A percentile compares a stretch with the other conserved stretches of the same genome.
These are phyloP conservation scores for Chrysosporium keratinophilum DNA, from an alignment of 2,329 filamentous ascomycete species.

Conservation along the genomic window DNA sequence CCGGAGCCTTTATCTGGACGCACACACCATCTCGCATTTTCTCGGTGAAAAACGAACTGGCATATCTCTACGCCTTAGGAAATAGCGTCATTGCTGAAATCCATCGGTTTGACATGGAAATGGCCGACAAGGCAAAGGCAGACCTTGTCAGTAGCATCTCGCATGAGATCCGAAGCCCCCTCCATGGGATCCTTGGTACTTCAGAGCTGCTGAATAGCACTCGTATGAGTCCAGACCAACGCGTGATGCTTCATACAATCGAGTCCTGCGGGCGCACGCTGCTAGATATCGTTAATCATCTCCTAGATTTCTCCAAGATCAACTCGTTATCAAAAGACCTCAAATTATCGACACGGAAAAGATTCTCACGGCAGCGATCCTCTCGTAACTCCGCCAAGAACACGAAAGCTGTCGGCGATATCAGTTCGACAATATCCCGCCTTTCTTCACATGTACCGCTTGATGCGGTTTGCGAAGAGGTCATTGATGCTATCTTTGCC, in stretches of 20 bases:
- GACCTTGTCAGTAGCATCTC: slow-evolving; percentile 28
- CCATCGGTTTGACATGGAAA: slow-evolving; percentile 23
- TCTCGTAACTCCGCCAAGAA: too few relatives aligned
- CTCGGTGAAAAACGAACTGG: slow-evolving; percentile 21
- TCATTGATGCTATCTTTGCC: too few relatives aligned
- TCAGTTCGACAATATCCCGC: too few relatives aligned
- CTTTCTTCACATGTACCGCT: too few relatives aligned
- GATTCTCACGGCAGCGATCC: too few relatives aligned
- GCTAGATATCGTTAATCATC: slow-evolving; percentile 34
- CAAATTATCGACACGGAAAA: too few relatives aligned
- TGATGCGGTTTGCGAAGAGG: too few relatives aligned
- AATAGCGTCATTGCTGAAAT: slow-evolving; percentile 30
- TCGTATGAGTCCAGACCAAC: too few relatives aligned
- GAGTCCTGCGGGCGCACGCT: slow-evolving; percentile 35
- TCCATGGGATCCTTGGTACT: slow-evolving; percentile 23
- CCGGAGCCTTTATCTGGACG: slow-evolving; percentile 24
- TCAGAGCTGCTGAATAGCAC: too few relatives aligned
- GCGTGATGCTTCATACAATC: slow-evolving; percentile 13
- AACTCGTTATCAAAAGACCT: not conserved
- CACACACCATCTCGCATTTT: slow-evolving; percentile 22
- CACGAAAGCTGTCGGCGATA: too few relatives aligned
- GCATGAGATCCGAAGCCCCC: slow-evolving; percentile 29
- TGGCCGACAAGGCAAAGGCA: slow-evolving; percentile 26
- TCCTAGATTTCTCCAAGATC: slow-evolving; percentile 23
- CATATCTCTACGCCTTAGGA: slow-evolving; percentile 24